Evolutionary conservation across 2,329 filamentous ascomycete species (phyloP), one percentile per base, ranked within the genome.

Genomic region (Dothideomycetidae sp.): DNA sequence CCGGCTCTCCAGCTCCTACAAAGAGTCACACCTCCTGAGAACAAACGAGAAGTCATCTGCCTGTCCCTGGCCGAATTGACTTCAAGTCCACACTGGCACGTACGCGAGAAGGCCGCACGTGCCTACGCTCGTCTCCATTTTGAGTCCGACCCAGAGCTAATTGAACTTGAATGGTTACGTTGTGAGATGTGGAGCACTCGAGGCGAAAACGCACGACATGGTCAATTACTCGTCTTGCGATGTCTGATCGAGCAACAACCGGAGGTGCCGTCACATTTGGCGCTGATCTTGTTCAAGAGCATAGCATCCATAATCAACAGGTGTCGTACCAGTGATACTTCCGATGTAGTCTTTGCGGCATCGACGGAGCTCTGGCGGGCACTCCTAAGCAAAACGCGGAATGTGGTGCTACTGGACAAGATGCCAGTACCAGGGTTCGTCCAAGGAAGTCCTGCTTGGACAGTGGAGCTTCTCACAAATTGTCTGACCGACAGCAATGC

Each of bases 1-100:
- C 82, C 83, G 0, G 81, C 80, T 1, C 61, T 92, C n/a, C 81
- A 88, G 47, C 80, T 92, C 23, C 68, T 90, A 34, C 73, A 81
- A 33, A 71, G 81, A 36, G 77, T 78, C 9, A 72, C 74, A 0
- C 74, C 81, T 1, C 80, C 81, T 0, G 64, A 70, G 15, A 53
- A 64, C 2, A 58, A 71, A 41, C 62, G 68, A 2, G 58, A 63
- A 1, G 63, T 70, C 32, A 68, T 85, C 4, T 67, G 71, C 46
- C 49, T 56, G 3, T 64, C 71, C 32, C 73, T 88, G 5, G 56
- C 68, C 5, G 64, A 63, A 29, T 75, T 86, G 38, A 64, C 84
- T 3, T 69, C 64, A 9, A 84, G 77, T 44, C 69, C 69, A 1
- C 71, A 83, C 12, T 90, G 83, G 83, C 80, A 85, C 51, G 73